These are phyloP conservation scores for Trichoderma aggressivum DNA, from an alignment of 2,329 filamentous ascomycete species.

Conservation along the genomic window DNA sequence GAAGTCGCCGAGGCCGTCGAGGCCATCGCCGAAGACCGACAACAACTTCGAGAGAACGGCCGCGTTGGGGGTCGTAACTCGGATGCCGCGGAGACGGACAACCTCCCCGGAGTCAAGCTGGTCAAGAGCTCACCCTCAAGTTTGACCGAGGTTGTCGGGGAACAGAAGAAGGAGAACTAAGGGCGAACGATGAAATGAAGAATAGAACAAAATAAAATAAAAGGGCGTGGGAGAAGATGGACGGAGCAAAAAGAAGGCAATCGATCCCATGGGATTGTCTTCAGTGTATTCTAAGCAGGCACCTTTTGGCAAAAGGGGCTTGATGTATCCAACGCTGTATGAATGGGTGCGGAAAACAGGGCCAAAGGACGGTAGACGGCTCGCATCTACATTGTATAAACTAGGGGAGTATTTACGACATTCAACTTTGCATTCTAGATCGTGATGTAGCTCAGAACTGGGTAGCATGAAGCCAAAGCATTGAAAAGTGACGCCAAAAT, in stretches of 20 bases:
- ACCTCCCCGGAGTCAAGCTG: slow-evolving; percentile 6
- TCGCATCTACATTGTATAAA: slow-evolving; percentile 14
- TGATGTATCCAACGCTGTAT: slow-evolving; percentile 16
- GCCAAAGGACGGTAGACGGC: slow-evolving; percentile 16
- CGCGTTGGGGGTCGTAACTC: background rate
- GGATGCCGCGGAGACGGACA: slow-evolving; percentile 20
- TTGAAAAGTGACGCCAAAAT: background rate
- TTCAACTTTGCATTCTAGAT: background rate
- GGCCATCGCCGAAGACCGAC: background rate
- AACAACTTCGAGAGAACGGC: slow-evolving; percentile 15
- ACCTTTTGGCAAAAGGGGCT: background rate
- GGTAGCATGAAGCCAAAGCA: background rate
- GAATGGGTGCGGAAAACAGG: background rate
- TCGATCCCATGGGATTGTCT: background rate
- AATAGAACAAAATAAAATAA: background rate
- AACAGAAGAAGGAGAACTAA: slow-evolving; percentile 21
- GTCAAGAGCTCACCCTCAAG: slow-evolving; percentile 18
- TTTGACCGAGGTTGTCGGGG: slow-evolving; percentile 31
- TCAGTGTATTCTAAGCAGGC: slow-evolving; percentile 17
- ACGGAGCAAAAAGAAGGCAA: slow-evolving; percentile 1
- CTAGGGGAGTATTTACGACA: background rate
- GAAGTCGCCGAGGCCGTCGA: slow-evolving; percentile 15
- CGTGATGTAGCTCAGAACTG: background rate
- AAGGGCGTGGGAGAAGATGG: background rate
- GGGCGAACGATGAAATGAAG: background rate